These are phyloP conservation scores for Salix viminalis DNA, from an alignment of 345 rosid genomes.

Conservation along the genomic window DNA sequence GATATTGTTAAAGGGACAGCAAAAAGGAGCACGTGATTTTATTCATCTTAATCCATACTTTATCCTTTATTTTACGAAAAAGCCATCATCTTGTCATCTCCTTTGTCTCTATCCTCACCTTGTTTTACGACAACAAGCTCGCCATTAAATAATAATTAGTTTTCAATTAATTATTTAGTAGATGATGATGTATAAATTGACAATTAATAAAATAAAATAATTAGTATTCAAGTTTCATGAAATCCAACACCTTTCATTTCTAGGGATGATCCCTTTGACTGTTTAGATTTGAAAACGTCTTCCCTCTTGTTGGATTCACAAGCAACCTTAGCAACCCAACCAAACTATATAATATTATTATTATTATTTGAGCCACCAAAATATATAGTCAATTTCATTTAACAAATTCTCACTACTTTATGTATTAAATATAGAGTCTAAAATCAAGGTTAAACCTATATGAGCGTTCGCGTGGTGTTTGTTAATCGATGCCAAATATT, in stretches of 20 bases:
- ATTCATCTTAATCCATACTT: neutral
- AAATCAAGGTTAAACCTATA: neutral
- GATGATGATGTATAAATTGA: too few species aligned
- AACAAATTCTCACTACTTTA: too few species aligned
- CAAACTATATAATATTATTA: neutral
- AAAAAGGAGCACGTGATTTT: neutral
- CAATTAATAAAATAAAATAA: too few species aligned
- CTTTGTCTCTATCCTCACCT: neutral
- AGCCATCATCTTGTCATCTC: neutral
- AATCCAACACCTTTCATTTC: neutral
- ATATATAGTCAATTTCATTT: too few species aligned
- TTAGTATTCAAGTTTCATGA: neutral
- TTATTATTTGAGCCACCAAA: neutral
- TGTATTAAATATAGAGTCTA: too few species aligned
- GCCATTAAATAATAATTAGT: neutral
- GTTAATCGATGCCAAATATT: too few species aligned
- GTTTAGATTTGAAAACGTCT: too few species aligned
- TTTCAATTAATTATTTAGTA: too few species aligned
- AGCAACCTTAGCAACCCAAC: neutral
- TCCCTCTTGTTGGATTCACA: too few species aligned
- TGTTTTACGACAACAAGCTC: neutral
- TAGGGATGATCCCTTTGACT: too few species aligned
- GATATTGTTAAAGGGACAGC: neutral
- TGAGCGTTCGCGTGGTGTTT: too few species aligned
- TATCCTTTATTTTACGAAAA: too few species aligned